Percentiles rank a stretch among this genome's conserved stretches.
Conservation (phyloP, 495 filamentous ascomycete species). For the Aspergillus sparsus region DNA sequence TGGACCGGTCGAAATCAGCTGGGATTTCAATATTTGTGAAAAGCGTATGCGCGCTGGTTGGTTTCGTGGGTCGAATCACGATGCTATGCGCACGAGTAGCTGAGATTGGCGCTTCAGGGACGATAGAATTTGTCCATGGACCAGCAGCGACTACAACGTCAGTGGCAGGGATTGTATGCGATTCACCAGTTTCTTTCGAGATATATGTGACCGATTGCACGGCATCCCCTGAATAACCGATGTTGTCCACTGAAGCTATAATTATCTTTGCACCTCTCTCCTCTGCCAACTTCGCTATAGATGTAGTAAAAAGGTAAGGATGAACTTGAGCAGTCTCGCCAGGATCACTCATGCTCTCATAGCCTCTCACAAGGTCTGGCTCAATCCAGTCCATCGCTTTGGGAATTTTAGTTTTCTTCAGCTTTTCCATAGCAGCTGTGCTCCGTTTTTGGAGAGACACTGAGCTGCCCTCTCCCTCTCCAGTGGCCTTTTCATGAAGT, state of each 20-base stretch:
- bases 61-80: conserved; percentile 69
- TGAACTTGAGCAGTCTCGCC: conserved; percentile 90
- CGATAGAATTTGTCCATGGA: conserved; percentile 79
- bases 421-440: conserved; percentile 56
- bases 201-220: conserved; percentile 75
- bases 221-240: conserved; percentile 52
- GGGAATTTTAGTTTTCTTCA: conserved; percentile 66
- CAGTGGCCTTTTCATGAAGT: conserved; percentile 38
- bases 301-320: conserved; percentile 86
- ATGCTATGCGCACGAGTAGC: conserved; percentile 88
- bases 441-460: conserved; percentile 75
- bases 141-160: conserved; percentile 84
- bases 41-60: conserved; percentile 82
- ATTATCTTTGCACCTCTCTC: conserved; percentile 74
- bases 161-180: conserved; percentile 68
- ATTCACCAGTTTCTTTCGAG: conserved; percentile 59
- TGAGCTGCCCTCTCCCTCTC: conserved; percentile 33
- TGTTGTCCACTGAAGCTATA: conserved; percentile 63
- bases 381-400: conserved; percentile 86
- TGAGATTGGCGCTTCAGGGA: conserved; percentile 75
- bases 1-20: conserved; percentile 51
- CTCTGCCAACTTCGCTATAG: conserved; percentile 77
- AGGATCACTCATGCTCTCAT: conserved; percentile 81
- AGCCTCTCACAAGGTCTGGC: conserved; percentile 62
- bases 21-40: conserved; percentile 90